A percentile compares a stretch with the other conserved stretches of the same genome.
Evolutionary conservation across 768 basidiomycete genomes (phyloP).

Genomic region (Lentinus tigrinus): DNA sequence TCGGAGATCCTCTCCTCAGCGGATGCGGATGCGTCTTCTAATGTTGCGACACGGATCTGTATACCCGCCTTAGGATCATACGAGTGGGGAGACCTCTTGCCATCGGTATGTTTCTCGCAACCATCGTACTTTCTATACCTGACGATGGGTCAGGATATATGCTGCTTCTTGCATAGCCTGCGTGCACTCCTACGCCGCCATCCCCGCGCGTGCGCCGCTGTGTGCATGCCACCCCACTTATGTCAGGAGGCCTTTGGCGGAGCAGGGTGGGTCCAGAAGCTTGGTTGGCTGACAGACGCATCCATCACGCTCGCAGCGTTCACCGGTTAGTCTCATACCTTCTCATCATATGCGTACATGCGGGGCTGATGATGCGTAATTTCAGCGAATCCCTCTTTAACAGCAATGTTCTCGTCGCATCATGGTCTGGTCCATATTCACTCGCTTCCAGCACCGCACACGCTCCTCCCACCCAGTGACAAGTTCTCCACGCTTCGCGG

Average conservation of each 20-base stretch:
- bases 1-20: conserved; percentile 8
- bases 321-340: conserved; percentile 51
- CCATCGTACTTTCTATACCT: background rate
- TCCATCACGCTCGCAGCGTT: conserved; percentile 76
- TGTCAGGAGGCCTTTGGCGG: conserved; percentile 61
- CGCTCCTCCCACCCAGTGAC: conserved; percentile 76
- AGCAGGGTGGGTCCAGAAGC: conserved; percentile 69
- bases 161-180: conserved; percentile 71
- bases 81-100: conserved; percentile 64
- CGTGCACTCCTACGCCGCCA: conserved; percentile 56
- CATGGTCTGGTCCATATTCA: conserved; percentile 84
- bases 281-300: conserved; percentile 80
- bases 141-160: conserved; percentile 52
- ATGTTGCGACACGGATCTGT: conserved; percentile 51
- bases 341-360: background rate
- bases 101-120: conserved; percentile 44
- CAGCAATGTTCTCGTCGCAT: conserved; percentile 73
- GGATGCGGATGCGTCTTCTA: conserved; percentile 13
- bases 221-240: conserved; percentile 64
- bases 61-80: conserved; percentile 62
- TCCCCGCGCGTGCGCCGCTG: conserved; percentile 61
- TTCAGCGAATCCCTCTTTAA: conserved; percentile 75
- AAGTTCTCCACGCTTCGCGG: conserved; percentile 84
- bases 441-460: conserved; percentile 70
- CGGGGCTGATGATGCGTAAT: background rate